Evolutionary conservation across 1,139 yeast genomes (phyloP), one percentile per base, ranked within the genome.

Genomic region (Oligophagozyma castellii): DNA sequence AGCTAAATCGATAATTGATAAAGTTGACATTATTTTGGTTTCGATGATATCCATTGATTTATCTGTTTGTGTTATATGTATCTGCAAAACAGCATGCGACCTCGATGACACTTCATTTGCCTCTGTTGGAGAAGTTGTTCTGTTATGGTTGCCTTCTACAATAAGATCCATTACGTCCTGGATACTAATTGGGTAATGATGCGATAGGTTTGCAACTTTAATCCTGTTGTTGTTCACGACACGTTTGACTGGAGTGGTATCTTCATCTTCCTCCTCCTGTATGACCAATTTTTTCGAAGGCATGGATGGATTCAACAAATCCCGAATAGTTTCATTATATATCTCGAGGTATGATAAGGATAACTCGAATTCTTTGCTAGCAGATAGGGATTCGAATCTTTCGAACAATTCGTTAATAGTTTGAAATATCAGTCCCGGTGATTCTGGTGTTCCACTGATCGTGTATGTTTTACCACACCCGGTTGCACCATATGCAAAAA

Each of bases 381-480:
- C 83, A 14, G 61, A 48, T 24, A 70, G 43, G 1, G 56, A 59
- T 5, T 69, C 74, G 19, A 83, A 77, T 35, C 63, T 60, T 14
- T 59, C 58, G 48, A 76, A 84, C 21, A 86, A 58, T 37, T 80
- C 93, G 39, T 70, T 63, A 77, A 81, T 74, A 0, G 95, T 76
- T 30, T 75, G 56, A 42, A 76, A 80, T 1, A 83, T 76, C 13
- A 86, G 70, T 0, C 95, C 96, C 0, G 95, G 95, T 21, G 68
- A 59, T 1, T 66, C 65, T 0, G 73, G 65, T 0, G 73, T 68
- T 0, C 96, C 95, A 53, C 76, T 69, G 23, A 86, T 80, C 0
- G 96, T 86, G 49, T 78, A 84, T 0, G 96, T 84, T 50, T 86
- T 86, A n/a, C 98, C 98, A 53, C 96, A 89, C 0, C 98, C 98